These are phyloP conservation scores for Vitis riparia DNA, from an alignment of 164 flowering plant genomes.

Conservation along the genomic window DNA sequence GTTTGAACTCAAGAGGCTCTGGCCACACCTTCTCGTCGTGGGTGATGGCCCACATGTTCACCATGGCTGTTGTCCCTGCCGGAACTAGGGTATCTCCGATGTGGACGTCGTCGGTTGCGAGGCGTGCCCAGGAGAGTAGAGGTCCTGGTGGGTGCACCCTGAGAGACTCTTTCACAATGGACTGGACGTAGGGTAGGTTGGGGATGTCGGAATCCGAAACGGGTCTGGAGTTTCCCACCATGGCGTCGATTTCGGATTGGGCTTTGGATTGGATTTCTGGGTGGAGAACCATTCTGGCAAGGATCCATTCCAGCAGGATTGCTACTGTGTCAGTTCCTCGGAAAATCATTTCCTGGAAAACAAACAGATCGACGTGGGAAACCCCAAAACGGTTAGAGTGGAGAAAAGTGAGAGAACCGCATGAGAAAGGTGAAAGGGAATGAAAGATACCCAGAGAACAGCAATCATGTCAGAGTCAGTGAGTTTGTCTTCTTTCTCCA, in stretches of 20 bases:
- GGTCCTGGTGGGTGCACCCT: constrained; percentile 63
- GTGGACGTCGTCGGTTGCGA: constrained; percentile 47
- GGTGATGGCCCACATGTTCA: constrained; percentile 81
- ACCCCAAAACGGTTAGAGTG: too few species aligned
- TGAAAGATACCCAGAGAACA: constrained; percentile 49
- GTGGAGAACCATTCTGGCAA: constrained; percentile 50
- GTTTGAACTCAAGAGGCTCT: constrained; percentile 39
- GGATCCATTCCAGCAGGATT: constrained; percentile 48
- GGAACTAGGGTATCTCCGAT: constrained; percentile 57
- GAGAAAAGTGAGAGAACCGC: neutral
- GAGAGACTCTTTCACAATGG: constrained; percentile 48
- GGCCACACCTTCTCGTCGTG: constrained; percentile 54
- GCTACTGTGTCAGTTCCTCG: constrained; percentile 61
- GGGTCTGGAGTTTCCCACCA: constrained; percentile 13
- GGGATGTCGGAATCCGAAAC: constrained; percentile 37
- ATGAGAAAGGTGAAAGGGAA: neutral
- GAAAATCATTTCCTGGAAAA: constrained; percentile 58
- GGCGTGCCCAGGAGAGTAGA: constrained; percentile 52
- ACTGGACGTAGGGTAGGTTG: constrained; percentile 38
- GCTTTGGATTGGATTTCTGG: constrained; percentile 39
- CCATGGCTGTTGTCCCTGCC: constrained; percentile 61
- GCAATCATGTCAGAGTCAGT: constrained; percentile 60
- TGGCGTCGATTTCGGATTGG: constrained; percentile 33
- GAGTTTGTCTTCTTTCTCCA: constrained; percentile 59
- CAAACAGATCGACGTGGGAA: neutral